phyloP scores from a whole-genome alignment of 2,329 filamentous ascomycete genomes.

The Arachnomyces sp. region DNA sequence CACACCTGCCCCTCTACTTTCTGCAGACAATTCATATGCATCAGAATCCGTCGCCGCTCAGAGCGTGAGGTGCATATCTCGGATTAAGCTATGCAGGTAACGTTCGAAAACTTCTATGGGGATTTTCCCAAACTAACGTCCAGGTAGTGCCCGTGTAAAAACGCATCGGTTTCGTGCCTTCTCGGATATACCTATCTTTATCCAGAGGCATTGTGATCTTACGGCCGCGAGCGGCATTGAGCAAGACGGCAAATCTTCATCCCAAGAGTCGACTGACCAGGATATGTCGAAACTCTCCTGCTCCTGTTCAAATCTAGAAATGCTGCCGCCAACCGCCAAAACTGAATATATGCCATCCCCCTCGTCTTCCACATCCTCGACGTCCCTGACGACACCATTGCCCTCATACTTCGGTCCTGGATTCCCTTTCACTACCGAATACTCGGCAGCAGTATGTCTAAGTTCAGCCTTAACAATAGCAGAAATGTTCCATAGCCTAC shows the following conservation, averaged over 20 bases:
- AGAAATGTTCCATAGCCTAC: conserved; percentile 32
- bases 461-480: conserved; percentile 33
- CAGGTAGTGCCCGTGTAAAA: conserved; percentile 36
- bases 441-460: conserved; percentile 35
- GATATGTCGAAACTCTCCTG: conserved; percentile 25
- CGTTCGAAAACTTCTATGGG: background rate
- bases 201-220: conserved; percentile 38
- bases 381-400: conserved; percentile 3
- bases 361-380: conserved; percentile 21
- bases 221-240: conserved; percentile 21
- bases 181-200: conserved; percentile 38
- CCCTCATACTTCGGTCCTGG: conserved; percentile 7
- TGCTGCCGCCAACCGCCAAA: conserved; percentile 21
- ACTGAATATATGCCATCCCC: conserved; percentile 26
- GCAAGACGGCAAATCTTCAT: conserved; percentile 5
- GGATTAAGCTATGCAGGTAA: conserved; percentile 38
- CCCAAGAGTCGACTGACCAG: conserved; percentile 12
- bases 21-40: conserved; percentile 19
- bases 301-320: conserved; percentile 23
- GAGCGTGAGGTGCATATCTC: conserved; percentile 33
- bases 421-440: conserved; percentile 34
- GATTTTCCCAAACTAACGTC: conserved; percentile 5
- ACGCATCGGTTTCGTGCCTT: conserved; percentile 40
- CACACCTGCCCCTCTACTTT: conserved; percentile 17
- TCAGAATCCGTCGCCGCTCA: conserved; percentile 30